Evolutionary conservation across 2,329 filamentous ascomycete genomes (phyloP).

Genomic region (Xylaria arbuscula): DNA sequence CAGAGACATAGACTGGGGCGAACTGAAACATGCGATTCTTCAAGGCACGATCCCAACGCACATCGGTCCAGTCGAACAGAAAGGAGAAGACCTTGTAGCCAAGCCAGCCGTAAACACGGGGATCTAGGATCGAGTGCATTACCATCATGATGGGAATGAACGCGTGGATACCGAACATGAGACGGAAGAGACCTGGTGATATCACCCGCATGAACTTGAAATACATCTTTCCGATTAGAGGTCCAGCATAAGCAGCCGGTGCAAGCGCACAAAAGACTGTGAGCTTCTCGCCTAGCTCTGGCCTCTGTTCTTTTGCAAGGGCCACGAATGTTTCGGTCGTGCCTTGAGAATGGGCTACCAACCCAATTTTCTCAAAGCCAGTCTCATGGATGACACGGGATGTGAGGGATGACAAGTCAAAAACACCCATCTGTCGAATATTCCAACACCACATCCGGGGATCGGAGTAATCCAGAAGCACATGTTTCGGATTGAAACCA

Average conservation of each 20-base stretch:
- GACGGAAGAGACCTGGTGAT: constrained; percentile 77
- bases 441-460: constrained; percentile 98
- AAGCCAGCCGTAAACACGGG: constrained; percentile 78
- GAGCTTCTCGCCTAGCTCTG: constrained; percentile 82
- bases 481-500: constrained; percentile 83
- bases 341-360: constrained; percentile 90
- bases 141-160: constrained; percentile 96
- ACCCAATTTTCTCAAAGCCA: constrained; percentile 81
- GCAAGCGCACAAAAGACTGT: constrained; percentile 92
- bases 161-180: constrained; percentile 90
- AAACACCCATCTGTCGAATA: constrained; percentile 90
- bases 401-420: constrained; percentile 85
- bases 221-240: constrained; percentile 85
- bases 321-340: constrained; percentile 90
- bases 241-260: constrained; percentile 89
- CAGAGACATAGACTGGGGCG: constrained; percentile 87
- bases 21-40: constrained; percentile 90
- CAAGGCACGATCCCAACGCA: constrained; percentile 83
- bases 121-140: constrained; percentile 75
- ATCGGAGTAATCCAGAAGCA: constrained; percentile 75
- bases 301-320: constrained; percentile 88
- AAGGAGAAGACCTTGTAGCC: constrained; percentile 92
- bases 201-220: constrained; percentile 92
- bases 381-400: constrained; percentile 85
- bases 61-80: constrained; percentile 88